Conservation (phyloP, 768 basidiomycete species). For the Boletus subcaerulescens region DNA sequence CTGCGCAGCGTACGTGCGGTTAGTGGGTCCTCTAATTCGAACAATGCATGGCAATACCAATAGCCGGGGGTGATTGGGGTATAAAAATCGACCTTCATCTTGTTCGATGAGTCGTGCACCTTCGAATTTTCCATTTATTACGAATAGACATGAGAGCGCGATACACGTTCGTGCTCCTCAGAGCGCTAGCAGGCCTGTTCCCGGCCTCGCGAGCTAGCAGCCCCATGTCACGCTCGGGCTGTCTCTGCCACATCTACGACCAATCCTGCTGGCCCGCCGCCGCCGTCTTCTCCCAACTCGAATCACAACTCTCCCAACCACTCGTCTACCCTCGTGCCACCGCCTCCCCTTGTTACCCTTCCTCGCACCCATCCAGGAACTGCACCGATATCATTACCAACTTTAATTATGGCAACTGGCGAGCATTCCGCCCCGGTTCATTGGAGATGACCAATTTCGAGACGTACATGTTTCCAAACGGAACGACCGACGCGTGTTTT, state of each 20-base stretch:
- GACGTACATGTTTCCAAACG: slow-evolving; percentile 38
- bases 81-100: background rate
- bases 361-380: slow-evolving; percentile 33
- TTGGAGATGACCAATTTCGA: slow-evolving; percentile 36
- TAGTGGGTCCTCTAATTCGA: too few relatives aligned
- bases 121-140: background rate
- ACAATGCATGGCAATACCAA: background rate
- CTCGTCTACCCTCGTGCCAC: slow-evolving; percentile 41
- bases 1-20: too few relatives aligned
- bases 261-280: slow-evolving; percentile 44
- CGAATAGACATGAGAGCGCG: background rate
- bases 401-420: slow-evolving; percentile 38
- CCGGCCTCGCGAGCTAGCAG: background rate
- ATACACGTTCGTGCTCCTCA: background rate
- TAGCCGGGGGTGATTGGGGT: background rate
- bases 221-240: slow-evolving; percentile 5
- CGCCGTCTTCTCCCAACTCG: too few relatives aligned
- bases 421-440: slow-evolving; percentile 39
- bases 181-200: background rate
- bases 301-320: slow-evolving; percentile 48
- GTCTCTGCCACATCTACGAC: slow-evolving; percentile 35
- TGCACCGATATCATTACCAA: slow-evolving; percentile 33
- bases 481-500: slow-evolving; percentile 41
- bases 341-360: slow-evolving; percentile 42
- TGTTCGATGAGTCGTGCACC: background rate